Base-by-base conservation (phyloP, 768 basidiomycete species). In the Phanerochaete carnosa region DNA sequence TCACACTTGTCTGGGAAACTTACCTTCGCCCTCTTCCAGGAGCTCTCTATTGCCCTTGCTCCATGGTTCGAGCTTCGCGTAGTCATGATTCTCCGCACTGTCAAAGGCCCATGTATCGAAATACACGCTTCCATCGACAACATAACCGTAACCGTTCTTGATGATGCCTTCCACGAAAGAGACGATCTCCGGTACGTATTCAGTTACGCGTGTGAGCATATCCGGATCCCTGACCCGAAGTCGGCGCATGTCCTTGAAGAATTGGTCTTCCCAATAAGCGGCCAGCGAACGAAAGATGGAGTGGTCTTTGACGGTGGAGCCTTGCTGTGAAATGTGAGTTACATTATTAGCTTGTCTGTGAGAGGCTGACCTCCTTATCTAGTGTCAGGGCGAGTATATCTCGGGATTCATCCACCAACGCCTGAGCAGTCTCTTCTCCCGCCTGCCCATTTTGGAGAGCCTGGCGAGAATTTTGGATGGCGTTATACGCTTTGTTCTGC, bases 1-100 rank as follows among this genome's bases (percentile, higher is more conserved):
- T n/a, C 3, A 45, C 45, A 22, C 11, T 35, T 33, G n/a, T 19
- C 12, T 45, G 26, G 33, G 70, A 43, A 43, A 19, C 64, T 49
- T 63, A 89, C 95, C 96, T 83, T 98, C 96, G 52, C 92, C 95
- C 61, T 93, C 95, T 70, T 91, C 94, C 60, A 98, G 76, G 26
- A 96, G 73, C 59, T 94, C 92, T 58, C 86, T 82, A 73, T 99
- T 97, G 19, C 93, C 94, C 76, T 94, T 96, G 72, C 90, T 95
- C 88, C 94, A 94, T 3, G 97, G 95, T 69, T 95, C 93, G 43
- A 98, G 77, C 75, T 98, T 98, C 11, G 95, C 95, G 68, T 98
- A 99, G 60, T 84, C 77, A 68, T 98, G 95, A 4, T 77, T 81
- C 60, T 86, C 82, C 15, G 87, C 81, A 46, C 81, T 80, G 72